Conservation (phyloP, 768 basidiomycete genomes). For the Amanita thiersii region DNA sequence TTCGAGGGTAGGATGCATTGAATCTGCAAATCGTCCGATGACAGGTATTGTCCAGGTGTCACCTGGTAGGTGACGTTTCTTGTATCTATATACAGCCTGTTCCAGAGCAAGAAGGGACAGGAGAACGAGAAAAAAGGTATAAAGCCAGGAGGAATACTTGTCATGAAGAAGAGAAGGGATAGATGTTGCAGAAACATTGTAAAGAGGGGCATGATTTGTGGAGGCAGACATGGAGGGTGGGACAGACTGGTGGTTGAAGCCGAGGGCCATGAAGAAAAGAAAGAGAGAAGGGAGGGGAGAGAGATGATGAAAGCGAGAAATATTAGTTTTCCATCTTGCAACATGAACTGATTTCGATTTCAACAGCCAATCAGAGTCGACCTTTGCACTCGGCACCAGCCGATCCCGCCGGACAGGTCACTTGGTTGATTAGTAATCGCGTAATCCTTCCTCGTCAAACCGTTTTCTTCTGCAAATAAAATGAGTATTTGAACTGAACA, state of each 20-base stretch:
- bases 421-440: too few species aligned
- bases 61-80: conserved; percentile 86
- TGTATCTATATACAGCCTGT: conserved; percentile 80
- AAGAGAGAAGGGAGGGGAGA: conserved; percentile 18
- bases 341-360: conserved; percentile 30
- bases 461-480: too few species aligned
- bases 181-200: conserved; percentile 40
- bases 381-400: background rate
- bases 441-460: too few species aligned
- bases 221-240: conserved; percentile 36
- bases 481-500: too few species aligned
- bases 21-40: conserved; percentile 94
- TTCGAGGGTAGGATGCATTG: conserved; percentile 85
- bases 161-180: conserved; percentile 29
- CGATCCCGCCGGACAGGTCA: background rate
- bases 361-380: conserved; percentile 27
- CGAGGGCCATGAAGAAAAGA: conserved; percentile 21
- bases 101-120: conserved; percentile 76
- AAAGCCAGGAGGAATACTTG: conserved; percentile 44
- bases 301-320: background rate
- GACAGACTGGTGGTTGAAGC: conserved; percentile 27
- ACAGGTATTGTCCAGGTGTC: conserved; percentile 92
- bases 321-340: conserved; percentile 16
- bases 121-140: conserved; percentile 63
- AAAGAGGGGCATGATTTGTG: conserved; percentile 28